These are phyloP conservation scores for Penicillium verrucosum DNA, from an alignment of 2,329 filamentous ascomycete species.

Conservation along the genomic window DNA sequence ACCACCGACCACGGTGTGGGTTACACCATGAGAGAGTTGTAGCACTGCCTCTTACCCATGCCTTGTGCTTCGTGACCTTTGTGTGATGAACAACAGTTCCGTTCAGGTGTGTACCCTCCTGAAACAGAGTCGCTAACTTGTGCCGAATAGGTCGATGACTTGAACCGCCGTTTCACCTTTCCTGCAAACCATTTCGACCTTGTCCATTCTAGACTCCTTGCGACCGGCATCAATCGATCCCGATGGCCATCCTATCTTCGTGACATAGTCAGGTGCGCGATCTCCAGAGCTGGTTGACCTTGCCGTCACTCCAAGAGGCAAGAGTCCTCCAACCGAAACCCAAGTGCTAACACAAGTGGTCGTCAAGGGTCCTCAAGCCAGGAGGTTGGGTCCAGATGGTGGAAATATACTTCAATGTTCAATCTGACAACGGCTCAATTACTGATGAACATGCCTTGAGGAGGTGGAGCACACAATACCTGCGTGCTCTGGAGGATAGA, in stretches of 20 bases:
- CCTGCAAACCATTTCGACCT: slow-evolving; percentile 71
- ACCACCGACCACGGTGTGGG: not conserved
- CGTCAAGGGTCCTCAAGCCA: slow-evolving; percentile 54
- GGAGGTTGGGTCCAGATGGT: slow-evolving; percentile 85
- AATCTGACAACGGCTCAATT: slow-evolving; percentile 80
- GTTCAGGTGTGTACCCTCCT: not conserved
- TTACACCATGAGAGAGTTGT: not conserved
- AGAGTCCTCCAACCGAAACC: not conserved
- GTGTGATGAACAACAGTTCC: not conserved
- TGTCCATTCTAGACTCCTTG: slow-evolving; percentile 66
- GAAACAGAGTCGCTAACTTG: slow-evolving; percentile 18
- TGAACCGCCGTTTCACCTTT: slow-evolving; percentile 69
- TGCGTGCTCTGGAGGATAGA: slow-evolving; percentile 58
- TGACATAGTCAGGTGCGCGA: slow-evolving; percentile 61
- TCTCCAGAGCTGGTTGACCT: not conserved
- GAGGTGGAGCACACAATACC: slow-evolving; percentile 64
- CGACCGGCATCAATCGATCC: slow-evolving; percentile 63
- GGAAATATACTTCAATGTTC: slow-evolving; percentile 81
- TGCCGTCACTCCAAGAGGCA: not conserved
- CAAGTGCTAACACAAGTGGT: slow-evolving; percentile 10
- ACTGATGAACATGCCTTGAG: slow-evolving; percentile 63
- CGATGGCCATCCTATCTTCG: slow-evolving; percentile 73
- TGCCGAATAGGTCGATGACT: slow-evolving; percentile 57
- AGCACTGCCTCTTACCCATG: not conserved
- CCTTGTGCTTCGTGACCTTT: not conserved